Conservation (phyloP, 2,329 filamentous ascomycete genomes). For the Capronia coronata region DNA sequence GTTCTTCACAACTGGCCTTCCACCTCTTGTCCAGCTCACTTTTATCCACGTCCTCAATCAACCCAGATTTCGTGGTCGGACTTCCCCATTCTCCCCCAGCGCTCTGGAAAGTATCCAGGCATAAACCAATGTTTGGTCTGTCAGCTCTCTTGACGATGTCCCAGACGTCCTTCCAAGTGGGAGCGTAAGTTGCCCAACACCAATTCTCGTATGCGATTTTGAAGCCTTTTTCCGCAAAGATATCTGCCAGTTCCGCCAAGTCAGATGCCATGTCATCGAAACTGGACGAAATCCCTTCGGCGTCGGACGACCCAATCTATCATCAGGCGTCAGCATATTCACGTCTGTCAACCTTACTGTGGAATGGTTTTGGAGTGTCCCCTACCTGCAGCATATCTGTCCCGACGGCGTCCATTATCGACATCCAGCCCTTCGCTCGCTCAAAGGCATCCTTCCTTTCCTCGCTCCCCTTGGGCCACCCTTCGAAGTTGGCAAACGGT, state of each 20-base stretch:
- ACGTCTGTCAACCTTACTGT: not conserved
- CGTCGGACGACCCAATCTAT: constrained; percentile 58
- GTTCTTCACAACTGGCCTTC: constrained; percentile 49
- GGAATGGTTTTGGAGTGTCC: not conserved
- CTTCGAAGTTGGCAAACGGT: constrained; percentile 71
- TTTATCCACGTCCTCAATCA: constrained; percentile 50
- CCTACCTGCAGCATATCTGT: constrained; percentile 64
- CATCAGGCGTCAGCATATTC: constrained; percentile 1
- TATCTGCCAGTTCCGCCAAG: constrained; percentile 57
- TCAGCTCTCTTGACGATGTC: constrained; percentile 58
- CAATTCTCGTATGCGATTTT: constrained; percentile 72
- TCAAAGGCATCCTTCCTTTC: constrained; percentile 58
- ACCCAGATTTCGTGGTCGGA: constrained; percentile 57
- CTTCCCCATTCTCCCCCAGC: constrained; percentile 68
- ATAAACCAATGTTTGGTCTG: constrained; percentile 62
- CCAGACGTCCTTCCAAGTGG: constrained; percentile 64
- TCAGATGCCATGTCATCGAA: constrained; percentile 52
- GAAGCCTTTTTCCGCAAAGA: constrained; percentile 52
- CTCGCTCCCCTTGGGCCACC: constrained; percentile 55
- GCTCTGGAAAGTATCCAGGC: constrained; percentile 71
- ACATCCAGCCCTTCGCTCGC: constrained; percentile 60
- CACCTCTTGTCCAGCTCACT: constrained; percentile 51
- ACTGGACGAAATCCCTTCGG: constrained; percentile 49
- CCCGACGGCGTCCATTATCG: constrained; percentile 63
- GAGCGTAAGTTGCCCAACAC: constrained; percentile 69